Conservation (phyloP, 2,329 filamentous ascomycete species). For the Tolypocladium album region DNA sequence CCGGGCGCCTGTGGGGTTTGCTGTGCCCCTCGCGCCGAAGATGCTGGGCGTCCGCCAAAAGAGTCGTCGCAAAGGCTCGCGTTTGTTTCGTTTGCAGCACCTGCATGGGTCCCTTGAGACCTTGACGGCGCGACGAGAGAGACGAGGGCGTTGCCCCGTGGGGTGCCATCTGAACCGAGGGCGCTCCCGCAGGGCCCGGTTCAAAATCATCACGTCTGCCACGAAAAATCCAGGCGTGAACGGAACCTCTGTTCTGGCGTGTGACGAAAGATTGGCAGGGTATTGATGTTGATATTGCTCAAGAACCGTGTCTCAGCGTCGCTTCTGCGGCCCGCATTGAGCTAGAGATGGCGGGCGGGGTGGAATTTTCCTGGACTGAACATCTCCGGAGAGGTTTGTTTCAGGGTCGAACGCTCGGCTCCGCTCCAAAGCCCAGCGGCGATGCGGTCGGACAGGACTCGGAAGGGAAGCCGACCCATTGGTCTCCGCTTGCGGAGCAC, state of each 20-base stretch:
- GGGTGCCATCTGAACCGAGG: neutral
- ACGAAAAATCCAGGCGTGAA: neutral
- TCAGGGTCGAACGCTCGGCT: neutral
- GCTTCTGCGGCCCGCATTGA: neutral
- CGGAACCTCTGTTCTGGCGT: neutral
- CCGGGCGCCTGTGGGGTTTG: neutral
- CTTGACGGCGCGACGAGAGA: neutral
- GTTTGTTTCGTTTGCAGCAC: neutral
- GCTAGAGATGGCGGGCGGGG: neutral
- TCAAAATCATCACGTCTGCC: neutral
- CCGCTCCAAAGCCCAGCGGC: neutral
- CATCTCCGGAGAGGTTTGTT: neutral
- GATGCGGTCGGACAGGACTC: neutral
- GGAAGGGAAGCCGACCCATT: neutral
- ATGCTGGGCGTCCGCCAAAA: neutral
- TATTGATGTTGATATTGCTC: neutral
- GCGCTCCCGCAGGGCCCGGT: neutral
- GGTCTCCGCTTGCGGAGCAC: neutral
- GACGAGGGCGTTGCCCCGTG: neutral
- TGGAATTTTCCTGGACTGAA: neutral
- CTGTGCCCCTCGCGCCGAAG: neutral
- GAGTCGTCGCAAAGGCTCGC: neutral
- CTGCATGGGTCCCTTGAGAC: neutral
- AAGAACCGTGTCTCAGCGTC: neutral
- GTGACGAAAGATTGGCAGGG: neutral